Evolutionary conservation across 306 rosid genomes (phyloP).

Genomic region (Fragaria nilgerrensis): DNA sequence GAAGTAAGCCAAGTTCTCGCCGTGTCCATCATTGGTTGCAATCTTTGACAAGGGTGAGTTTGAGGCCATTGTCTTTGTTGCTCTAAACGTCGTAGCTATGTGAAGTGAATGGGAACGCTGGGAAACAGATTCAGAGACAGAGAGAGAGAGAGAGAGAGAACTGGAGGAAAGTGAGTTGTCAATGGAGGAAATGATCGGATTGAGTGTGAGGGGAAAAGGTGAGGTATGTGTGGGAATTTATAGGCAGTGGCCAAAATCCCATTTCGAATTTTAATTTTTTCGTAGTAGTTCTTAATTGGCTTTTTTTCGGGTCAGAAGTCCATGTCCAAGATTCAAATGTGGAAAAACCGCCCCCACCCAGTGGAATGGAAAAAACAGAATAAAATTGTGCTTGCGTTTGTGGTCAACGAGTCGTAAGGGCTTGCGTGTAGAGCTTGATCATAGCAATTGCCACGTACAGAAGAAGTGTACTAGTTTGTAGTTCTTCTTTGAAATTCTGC

Average conservation of each 20-base stretch:
- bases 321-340: constrained; percentile 23
- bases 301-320: not conserved
- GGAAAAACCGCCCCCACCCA: not conserved
- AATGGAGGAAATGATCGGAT: not conserved
- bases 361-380: not conserved
- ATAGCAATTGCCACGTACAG: constrained; percentile 27
- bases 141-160: not conserved
- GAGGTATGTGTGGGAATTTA: not conserved
- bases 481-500: not conserved
- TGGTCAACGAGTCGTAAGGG: constrained; percentile 40
- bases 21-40: constrained; percentile 70
- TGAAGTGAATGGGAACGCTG: not conserved
- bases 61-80: constrained; percentile 19
- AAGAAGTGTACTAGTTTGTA: constrained; percentile 2
- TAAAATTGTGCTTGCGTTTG: not conserved
- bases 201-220: constrained; percentile 4
- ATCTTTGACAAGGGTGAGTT: constrained; percentile 49
- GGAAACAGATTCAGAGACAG: not conserved
- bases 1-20: constrained; percentile 77
- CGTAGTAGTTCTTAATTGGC: not conserved
- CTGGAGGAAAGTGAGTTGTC: not conserved
- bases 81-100: no score
- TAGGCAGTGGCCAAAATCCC: constrained; percentile 4
- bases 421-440: constrained; percentile 29
- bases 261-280: not conserved